Conservation (phyloP, 768 basidiomycete genomes). For the Suillus subaureus region DNA sequence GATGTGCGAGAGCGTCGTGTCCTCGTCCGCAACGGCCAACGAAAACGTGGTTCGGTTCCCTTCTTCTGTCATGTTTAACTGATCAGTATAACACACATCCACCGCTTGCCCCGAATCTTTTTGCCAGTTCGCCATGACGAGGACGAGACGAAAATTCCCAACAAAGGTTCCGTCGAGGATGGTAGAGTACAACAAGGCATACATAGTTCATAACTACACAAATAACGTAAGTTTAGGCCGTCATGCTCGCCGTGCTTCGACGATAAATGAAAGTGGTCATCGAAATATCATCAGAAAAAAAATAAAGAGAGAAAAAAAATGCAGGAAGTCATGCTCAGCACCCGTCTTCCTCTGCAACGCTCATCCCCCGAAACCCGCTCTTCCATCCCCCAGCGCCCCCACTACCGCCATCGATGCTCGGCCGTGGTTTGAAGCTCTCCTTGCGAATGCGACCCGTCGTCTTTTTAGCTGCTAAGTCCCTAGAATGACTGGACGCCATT, state of each 20-base stretch:
- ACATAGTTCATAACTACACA: constrained; percentile 3
- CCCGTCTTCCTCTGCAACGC: constrained; percentile 54
- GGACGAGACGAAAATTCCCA: background rate
- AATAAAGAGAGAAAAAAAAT: background rate
- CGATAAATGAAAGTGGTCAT: background rate
- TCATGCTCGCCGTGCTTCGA: background rate
- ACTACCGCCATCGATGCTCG: constrained; percentile 59
- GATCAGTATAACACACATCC: background rate
- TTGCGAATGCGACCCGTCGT: constrained; percentile 58
- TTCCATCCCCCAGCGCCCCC: constrained; percentile 8
- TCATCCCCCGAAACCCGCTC: constrained; percentile 35
- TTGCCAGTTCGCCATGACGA: background rate
- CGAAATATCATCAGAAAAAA: background rate
- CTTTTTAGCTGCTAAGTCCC: constrained; percentile 25
- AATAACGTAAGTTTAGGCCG: constrained; percentile 2
- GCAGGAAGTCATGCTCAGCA: constrained; percentile 22
- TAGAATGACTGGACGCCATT: constrained; percentile 14
- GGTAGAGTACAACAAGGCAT: constrained; percentile 4
- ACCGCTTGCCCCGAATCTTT: background rate
- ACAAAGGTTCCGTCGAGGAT: too few relatives aligned
- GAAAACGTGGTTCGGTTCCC: background rate
- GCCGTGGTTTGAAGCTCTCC: constrained; percentile 84
- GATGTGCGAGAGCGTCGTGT: constrained; percentile 34
- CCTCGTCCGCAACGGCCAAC: background rate
- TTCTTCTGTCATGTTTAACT: background rate